These are phyloP conservation scores for Mycena rosella DNA, from an alignment of 768 basidiomycete genomes.

Conservation along the genomic window DNA sequence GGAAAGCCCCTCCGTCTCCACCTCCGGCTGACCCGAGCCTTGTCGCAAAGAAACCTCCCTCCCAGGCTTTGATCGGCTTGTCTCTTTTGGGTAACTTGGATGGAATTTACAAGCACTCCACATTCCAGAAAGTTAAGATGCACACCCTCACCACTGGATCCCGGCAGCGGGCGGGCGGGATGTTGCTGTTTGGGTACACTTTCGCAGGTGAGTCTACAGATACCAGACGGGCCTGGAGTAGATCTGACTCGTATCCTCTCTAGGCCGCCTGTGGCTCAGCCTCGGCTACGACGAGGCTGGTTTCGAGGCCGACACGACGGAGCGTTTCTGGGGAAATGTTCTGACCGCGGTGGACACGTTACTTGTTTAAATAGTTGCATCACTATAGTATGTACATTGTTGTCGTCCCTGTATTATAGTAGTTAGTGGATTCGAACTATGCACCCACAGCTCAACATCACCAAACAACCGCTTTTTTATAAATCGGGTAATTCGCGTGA, in stretches of 20 bases:
- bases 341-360: slow-evolving; percentile 69
- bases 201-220: slow-evolving; percentile 61
- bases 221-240: background rate
- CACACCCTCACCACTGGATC: slow-evolving; percentile 87
- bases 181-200: slow-evolving; percentile 88
- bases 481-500: slow-evolving; percentile 88
- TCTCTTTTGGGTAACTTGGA: slow-evolving; percentile 91
- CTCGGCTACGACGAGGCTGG: slow-evolving; percentile 86
- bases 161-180: slow-evolving; percentile 81
- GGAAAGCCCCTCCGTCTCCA: slow-evolving; percentile 47
- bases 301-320: slow-evolving; percentile 69
- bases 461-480: slow-evolving; percentile 39
- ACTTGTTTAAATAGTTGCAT: slow-evolving; percentile 46
- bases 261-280: slow-evolving; percentile 76
- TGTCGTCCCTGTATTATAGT: background rate
- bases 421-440: background rate
- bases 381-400: background rate
- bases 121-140: slow-evolving; percentile 69
- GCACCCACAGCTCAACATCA: background rate
- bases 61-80: slow-evolving; percentile 77
- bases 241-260: slow-evolving; percentile 7
- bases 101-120: slow-evolving; percentile 79
- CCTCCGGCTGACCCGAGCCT: slow-evolving; percentile 28
- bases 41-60: slow-evolving; percentile 51
- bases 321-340: slow-evolving; percentile 76